Base-by-base conservation (phyloP, 2,329 filamentous ascomycete genomes). In the Aschersonia sp. region DNA sequence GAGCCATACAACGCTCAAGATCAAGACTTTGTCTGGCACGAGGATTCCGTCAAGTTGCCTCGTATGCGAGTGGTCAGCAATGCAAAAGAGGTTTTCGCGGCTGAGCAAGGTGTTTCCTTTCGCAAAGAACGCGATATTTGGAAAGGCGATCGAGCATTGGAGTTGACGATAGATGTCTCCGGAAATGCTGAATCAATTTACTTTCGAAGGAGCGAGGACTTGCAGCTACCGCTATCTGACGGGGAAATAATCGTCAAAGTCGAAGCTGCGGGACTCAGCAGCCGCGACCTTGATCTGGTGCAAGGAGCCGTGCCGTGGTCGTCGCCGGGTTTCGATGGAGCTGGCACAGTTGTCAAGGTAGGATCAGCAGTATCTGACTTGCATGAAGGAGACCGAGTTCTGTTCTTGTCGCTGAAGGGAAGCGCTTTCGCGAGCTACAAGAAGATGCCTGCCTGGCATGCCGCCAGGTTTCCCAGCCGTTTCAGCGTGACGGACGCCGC, bases 401-500 rank as follows among this genome's bases (percentile, higher is more conserved):
- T 52, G 44, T 54, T 46, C 30, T 43, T 47, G 31, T 45, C 45
- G 3, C 46, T 50, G 31, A 43, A 55, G 12, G 50, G 46, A 32
- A 47, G 54, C 28, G 46, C 42, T 28, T 52, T 56, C 40, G 45
- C 56, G 20, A 57, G 51, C 4, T 53, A 55, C 31, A 50, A 47
- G 9, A 49, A 41, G 31, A 49, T 57, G 20, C 49, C 50, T 2
- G 44, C 40, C 2, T 52, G 46, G 44, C 51, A 51, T 12, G 56
- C 51, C 4, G 45, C 42, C 20, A 51, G 44, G 10, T 28, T 53
- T 6, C 50, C 50, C 2, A 42, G 29, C 28, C 9, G n/a, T 43
- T 44, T 52, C 30, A 44, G 28, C 48, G 43, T 12, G 28, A 52
- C 55, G 3, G 64, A 70, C 5, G 64, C 65, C 0, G 58, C 59